Conservation (phyloP, 345 rosid genomes). For the Punica granatum region DNA sequence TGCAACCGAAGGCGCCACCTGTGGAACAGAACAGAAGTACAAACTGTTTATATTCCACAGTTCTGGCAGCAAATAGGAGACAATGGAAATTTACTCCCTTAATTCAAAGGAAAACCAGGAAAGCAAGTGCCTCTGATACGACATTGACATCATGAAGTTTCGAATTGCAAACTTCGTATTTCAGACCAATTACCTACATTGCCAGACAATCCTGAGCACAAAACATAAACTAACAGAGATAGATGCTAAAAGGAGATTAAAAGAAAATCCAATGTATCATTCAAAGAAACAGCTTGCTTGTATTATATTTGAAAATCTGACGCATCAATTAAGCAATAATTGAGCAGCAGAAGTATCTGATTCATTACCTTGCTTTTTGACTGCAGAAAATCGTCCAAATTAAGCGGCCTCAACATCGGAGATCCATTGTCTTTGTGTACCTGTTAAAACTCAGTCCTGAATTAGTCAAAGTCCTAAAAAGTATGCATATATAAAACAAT, state of each 20-base stretch:
- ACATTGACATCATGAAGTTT: too few relatives aligned
- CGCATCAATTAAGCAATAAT: not conserved
- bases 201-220: not conserved
- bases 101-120: too few relatives aligned
- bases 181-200: not conserved
- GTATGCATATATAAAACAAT: not conserved
- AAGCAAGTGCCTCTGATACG: too few relatives aligned
- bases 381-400: slow-evolving; percentile 67
- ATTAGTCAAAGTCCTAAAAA: not conserved
- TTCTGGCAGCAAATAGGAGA: not conserved
- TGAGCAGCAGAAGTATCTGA: not conserved
- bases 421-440: slow-evolving; percentile 26
- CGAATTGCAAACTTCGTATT: too few relatives aligned
- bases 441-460: slow-evolving; percentile 22
- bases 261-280: not conserved
- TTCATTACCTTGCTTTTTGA: slow-evolving; percentile 78
- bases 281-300: not conserved
- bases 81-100: too few relatives aligned
- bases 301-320: not conserved
- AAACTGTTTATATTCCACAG: not conserved
- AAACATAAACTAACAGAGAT: not conserved
- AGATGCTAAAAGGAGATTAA: too few relatives aligned
- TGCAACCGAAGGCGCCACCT: slow-evolving; percentile 96
- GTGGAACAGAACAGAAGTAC: not conserved
- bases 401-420: slow-evolving; percentile 51